Evolutionary conservation across 805 yeast species (phyloP), one percentile per base, ranked within the genome.

Genomic region (Torulaspora microellipsoides): DNA sequence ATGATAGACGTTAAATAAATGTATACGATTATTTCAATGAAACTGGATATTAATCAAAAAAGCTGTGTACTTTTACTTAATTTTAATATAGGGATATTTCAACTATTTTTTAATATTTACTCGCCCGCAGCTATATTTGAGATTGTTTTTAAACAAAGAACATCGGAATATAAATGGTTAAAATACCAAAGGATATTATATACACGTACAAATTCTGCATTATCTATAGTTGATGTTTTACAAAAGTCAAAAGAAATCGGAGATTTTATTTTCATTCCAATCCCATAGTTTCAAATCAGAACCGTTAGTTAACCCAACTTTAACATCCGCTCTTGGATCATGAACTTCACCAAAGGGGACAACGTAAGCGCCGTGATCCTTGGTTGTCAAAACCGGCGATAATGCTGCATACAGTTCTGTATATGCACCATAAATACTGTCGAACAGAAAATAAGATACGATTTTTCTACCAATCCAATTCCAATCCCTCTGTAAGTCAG

Each of bases 371-470:
- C 71, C 71, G 34, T 52, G 54, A 33, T 55, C 53, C 27, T 47
- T 48, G 8, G 58, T 52, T 5, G 62, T 54, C 14, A 70, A 45
- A 2, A 52, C 56, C 15, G 71, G 70, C 13, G 59, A 53, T 20
- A 70, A 57, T 4, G 69, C 71, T 12, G 64, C 70, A 49, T 50
- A 69, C 27, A 67, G 49, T 48, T 65, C 71, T 2, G 70, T 53
- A 47, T 65, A 65, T 4, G 72, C 72, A 32, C 74, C 74, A 15
- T 56, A 57, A 15, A 48, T 48, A 15, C 60, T 47, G 9, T 53
- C 52, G 15, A 53, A 45, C 13, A 48, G 31, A 9, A 59, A 29
- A 12, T 48, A 42, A 12, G 42, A 43, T 20, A 42, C 32, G 7
- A 58, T 4, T 11, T 23, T 36, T 15, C 36, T 45, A 11, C 38